Percentiles rank a stretch among this genome's conserved stretches.
These are phyloP conservation scores for Zhuliangozyma parablackwelliae DNA, from an alignment of 1,139 yeast genomes.

Conservation along the genomic window DNA sequence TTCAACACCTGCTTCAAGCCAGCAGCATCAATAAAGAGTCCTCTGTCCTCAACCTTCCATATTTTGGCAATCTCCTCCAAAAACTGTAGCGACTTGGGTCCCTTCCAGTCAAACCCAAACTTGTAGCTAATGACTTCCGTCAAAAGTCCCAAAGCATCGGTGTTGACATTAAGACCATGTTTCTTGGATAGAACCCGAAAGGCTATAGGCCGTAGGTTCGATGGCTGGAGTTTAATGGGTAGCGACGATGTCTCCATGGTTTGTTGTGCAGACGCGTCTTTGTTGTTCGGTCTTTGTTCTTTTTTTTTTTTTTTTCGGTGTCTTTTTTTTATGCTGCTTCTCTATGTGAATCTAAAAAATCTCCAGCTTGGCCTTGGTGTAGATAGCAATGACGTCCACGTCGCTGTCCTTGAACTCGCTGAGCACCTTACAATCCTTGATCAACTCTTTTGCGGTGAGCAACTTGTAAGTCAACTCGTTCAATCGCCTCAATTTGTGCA, in stretches of 20 bases:
- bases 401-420: constrained; percentile 5
- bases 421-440: constrained; percentile 7
- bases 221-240: constrained; percentile 73
- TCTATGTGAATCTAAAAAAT: too few species aligned
- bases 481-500: constrained; percentile 6
- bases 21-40: constrained; percentile 74
- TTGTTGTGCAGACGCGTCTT: background rate
- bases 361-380: too few species aligned
- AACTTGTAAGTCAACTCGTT: constrained; percentile 5
- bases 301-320: background rate
- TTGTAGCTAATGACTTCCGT: constrained; percentile 70
- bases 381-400: constrained; percentile 3
- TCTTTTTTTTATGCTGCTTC: too few species aligned
- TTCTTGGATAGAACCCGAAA: constrained; percentile 86
- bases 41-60: constrained; percentile 90
- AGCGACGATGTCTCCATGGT: constrained; percentile 22
- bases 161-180: constrained; percentile 84
- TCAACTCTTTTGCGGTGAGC: constrained; percentile 5
- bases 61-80: constrained; percentile 73
- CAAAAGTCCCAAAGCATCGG: constrained; percentile 71
- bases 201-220: constrained; percentile 85
- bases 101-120: constrained; percentile 87
- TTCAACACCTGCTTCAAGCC: constrained; percentile 61
- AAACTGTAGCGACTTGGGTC: constrained; percentile 59
- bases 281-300: background rate